Evolutionary conservation across 2,329 filamentous ascomycete genomes (phyloP), one percentile per base, ranked within the genome.

Genomic region (Talaromyces atroroseus): DNA sequence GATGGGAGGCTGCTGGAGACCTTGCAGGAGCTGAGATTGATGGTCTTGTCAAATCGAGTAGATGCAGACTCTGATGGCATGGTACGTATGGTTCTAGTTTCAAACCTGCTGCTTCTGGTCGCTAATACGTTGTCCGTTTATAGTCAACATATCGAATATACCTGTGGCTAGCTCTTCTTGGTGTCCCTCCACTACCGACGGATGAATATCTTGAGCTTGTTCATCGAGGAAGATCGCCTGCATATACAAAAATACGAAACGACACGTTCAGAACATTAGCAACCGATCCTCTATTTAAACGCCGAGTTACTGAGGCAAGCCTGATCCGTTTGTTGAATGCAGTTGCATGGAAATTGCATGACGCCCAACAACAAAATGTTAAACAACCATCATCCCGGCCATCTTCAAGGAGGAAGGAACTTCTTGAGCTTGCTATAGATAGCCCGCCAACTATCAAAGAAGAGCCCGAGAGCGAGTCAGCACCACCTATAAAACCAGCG

Each of bases 231-330:
- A 89, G 92, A 23, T 97, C 92, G 2, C 92, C 92, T 0, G 92
- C 91, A 47, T 96, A 99, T 76, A 85, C 90, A 66, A 99, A 99
- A 76, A 99, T 99, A 69, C 89, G 92, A 70, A 96, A 99, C 74
- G 94, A 99, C 72, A 96, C 94, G 42, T 97, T 97, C 72, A 90
- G 94, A 65, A 99, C 94, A 0, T 80, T 99, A 54, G 94, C 94
- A 32, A 96, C 92, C 52, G 94, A 99, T 67, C 92, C 92, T n/a
- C 83, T 99, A 36, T 99, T 97, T 78, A 89, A 94, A 60, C 86
- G 94, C 32, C 88, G 92, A 57, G 94, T 99, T 58, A 96, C 90
- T 57, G 94, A 99, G 73, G 95, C 95, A 59, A 95, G 89, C 71
- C 77, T 99, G 44, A 97, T 96, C 59, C 89, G 94, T 12, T 82